Percentiles rank a stretch among this genome's conserved stretches.
Conservation (phyloP, 371 early-diverging fungal genomes). For the Furculomyces boomerangus region DNA sequence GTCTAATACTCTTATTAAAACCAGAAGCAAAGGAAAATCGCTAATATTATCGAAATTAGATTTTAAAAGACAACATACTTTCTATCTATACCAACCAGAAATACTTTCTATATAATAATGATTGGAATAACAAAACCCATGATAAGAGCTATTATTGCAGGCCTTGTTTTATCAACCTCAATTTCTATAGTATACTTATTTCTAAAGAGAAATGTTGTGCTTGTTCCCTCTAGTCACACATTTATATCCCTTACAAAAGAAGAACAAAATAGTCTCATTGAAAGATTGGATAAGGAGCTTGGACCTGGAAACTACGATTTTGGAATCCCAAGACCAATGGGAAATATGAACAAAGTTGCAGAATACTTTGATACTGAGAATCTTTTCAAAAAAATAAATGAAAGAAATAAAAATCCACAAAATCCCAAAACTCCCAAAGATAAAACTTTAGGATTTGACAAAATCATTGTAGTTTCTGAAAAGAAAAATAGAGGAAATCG, state of each 20-base stretch:
- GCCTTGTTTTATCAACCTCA: neutral
- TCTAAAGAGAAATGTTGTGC: neutral
- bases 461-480: neutral
- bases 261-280: neutral
- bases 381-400: neutral
- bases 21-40: too few species aligned
- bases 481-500: neutral
- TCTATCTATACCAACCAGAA: too few species aligned
- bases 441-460: neutral
- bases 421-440: neutral
- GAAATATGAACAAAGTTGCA: neutral
- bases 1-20: too few species aligned
- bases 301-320: neutral
- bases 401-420: neutral
- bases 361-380: neutral
- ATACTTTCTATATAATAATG: too few species aligned
- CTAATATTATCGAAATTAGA: too few species aligned
- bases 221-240: neutral
- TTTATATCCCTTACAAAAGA: neutral
- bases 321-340: neutral
- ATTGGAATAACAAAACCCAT: neutral
- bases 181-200: neutral
- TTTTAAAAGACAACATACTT: too few species aligned
- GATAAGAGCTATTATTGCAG: neutral
- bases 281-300: neutral